phyloP scores from a whole-genome alignment of 495 filamentous ascomycete species.

The Apiosordaria backusii region DNA sequence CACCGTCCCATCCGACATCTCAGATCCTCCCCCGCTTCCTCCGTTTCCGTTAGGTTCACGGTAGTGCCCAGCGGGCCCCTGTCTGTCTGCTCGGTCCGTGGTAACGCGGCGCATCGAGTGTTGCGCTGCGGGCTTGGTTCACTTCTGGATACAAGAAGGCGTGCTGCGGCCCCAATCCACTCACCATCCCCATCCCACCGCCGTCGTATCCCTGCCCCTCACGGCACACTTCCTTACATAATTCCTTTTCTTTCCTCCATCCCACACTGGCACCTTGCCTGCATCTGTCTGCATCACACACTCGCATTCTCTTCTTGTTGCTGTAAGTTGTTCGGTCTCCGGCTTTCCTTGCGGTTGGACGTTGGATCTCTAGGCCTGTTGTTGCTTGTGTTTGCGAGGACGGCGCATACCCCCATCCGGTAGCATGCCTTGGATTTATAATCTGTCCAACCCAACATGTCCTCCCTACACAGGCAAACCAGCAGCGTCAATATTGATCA shows the following conservation, averaged over 20 bases:
- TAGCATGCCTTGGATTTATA: constrained; percentile 15
- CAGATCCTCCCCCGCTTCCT: constrained; percentile 6
- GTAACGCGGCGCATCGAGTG: constrained; percentile 8
- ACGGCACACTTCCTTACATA: constrained; percentile 21
- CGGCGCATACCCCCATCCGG: neutral
- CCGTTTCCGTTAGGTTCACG: constrained; percentile 7
- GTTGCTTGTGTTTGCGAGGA: neutral
- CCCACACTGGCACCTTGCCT: constrained; percentile 8
- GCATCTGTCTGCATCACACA: constrained; percentile 18
- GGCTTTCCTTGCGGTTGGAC: neutral
- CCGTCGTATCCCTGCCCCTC: constrained; percentile 20
- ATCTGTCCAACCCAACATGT: constrained; percentile 13
- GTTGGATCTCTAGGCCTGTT: neutral
- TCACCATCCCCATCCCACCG: neutral
- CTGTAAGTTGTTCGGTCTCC: neutral
- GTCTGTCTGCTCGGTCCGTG: neutral
- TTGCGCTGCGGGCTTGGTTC: constrained; percentile 1
- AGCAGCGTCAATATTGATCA: neutral
- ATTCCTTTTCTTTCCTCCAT: constrained; percentile 13
- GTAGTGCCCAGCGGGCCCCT: neutral
- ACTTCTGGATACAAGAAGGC: constrained; percentile 19
- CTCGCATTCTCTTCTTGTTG: constrained; percentile 3
- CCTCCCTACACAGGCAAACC: constrained; percentile 3
- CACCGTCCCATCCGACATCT: constrained; percentile 6
- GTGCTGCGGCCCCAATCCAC: neutral